Conservation (phyloP, 345 rosid genomes). For the Linum tenue region DNA sequence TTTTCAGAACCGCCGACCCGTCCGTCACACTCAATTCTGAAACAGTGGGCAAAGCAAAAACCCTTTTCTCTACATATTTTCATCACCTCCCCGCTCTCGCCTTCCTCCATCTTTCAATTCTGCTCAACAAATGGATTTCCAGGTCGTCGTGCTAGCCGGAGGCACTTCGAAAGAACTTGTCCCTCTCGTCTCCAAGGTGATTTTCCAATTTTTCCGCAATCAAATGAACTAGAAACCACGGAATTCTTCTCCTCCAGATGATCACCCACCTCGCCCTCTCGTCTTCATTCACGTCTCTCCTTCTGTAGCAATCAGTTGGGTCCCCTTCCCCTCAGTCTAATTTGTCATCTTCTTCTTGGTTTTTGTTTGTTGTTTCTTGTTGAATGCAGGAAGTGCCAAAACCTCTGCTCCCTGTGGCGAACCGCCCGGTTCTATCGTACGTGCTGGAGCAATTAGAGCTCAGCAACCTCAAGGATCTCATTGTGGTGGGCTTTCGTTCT, state of each 20-base stretch:
- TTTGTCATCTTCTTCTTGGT: neutral
- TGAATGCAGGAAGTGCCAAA: constrained; percentile 75
- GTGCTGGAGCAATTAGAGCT: constrained; percentile 71
- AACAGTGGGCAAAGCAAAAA: neutral
- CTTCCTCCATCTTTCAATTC: neutral
- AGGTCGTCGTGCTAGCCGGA: constrained; percentile 85
- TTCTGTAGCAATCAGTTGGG: neutral
- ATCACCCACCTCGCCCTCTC: neutral
- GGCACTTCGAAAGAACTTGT: constrained; percentile 63
- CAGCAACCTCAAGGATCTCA: constrained; percentile 76
- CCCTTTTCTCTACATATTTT: neutral
- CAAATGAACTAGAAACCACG: too few relatives aligned
- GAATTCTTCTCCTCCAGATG: neutral
- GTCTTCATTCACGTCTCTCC: neutral
- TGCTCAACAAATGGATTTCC: constrained; percentile 58
- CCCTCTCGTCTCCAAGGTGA: constrained; percentile 83
- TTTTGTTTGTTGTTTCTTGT: constrained; percentile 3
- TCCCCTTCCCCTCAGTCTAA: neutral
- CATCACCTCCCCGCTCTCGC: neutral
- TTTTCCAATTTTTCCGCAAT: neutral
- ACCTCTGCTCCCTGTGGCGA: constrained; percentile 88
- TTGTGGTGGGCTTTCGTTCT: constrained; percentile 45
- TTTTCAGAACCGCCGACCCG: neutral
- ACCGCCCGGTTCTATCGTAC: constrained; percentile 80
- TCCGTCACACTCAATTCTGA: neutral